These are phyloP conservation scores for Sarcodon sp. DNA, from an alignment of 768 basidiomycete species.

Conservation along the genomic window DNA sequence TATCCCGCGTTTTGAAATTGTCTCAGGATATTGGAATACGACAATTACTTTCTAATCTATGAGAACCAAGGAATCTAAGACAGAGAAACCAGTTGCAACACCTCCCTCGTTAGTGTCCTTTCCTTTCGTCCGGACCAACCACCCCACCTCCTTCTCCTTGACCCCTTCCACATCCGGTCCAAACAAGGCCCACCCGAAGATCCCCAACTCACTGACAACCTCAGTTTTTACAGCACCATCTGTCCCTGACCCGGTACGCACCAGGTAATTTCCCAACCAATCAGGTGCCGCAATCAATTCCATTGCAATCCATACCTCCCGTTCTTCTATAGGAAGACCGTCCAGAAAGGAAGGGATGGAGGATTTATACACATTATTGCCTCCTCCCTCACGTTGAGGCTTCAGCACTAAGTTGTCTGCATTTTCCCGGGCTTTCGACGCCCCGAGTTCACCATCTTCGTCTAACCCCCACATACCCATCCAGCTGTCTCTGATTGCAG, in stretches of 20 bases:
- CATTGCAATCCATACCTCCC: conserved; percentile 93
- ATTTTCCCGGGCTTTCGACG: conserved; percentile 35
- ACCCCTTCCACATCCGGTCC: conserved; percentile 27
- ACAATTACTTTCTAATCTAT: conserved; percentile 12
- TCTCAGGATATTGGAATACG: no score
- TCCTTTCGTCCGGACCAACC: conserved; percentile 82
- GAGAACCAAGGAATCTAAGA: conserved; percentile 27
- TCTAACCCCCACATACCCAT: conserved; percentile 83
- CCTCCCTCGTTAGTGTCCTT: conserved; percentile 89
- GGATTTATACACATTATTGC: conserved; percentile 86
- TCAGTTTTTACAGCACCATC: conserved; percentile 42
- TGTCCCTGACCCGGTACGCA: conserved; percentile 45
- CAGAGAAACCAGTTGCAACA: conserved; percentile 40
- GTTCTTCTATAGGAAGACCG: conserved; percentile 40
- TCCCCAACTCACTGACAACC: conserved; percentile 82
- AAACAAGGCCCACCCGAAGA: conserved; percentile 85
- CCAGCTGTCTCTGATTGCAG: conserved; percentile 60
- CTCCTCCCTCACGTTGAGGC: conserved; percentile 96
- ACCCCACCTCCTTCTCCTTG: conserved; percentile 61
- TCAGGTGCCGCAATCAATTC: conserved; percentile 74
- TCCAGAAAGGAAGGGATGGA: conserved; percentile 74
- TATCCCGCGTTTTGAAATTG: no score
- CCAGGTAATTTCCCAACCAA: conserved; percentile 56
- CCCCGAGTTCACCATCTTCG: conserved; percentile 21
- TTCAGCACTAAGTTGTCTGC: conserved; percentile 71